Evolutionary conservation across 2,329 filamentous ascomycete species (phyloP).

Genomic region (Coniochaeta ligniaria): DNA sequence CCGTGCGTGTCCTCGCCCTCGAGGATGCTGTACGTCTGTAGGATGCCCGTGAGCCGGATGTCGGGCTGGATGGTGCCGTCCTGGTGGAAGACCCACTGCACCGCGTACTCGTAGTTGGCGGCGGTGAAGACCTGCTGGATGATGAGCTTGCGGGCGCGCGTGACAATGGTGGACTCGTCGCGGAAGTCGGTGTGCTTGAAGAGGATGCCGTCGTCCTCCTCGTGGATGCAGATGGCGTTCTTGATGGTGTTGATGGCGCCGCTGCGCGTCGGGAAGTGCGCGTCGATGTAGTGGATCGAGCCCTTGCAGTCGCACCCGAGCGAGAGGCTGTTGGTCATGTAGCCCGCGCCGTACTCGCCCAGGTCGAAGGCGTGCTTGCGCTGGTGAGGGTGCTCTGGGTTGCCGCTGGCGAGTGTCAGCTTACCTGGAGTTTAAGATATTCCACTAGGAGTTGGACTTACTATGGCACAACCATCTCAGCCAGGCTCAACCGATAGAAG

Average conservation of each 20-base stretch:
- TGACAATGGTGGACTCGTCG: conserved; percentile 80
- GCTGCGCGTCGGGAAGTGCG: conserved; percentile 70
- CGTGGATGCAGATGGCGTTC: conserved; percentile 92
- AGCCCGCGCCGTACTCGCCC: conserved; percentile 74
- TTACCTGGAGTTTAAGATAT: no score
- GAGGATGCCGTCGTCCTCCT: conserved; percentile 84
- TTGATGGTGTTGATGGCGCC: conserved; percentile 77
- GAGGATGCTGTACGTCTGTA: conserved; percentile 84
- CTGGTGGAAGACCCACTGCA: conserved; percentile 84
- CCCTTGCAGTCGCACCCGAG: conserved; percentile 85
- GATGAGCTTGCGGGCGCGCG: conserved; percentile 76
- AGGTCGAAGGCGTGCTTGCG: conserved; percentile 77
- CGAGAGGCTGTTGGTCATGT: conserved; percentile 73
- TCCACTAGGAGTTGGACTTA: no score
- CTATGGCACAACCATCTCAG: conserved; percentile 92
- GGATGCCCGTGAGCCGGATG: conserved; percentile 83
- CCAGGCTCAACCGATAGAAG: conserved; percentile 83
- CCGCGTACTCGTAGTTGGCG: conserved; percentile 85
- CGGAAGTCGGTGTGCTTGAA: conserved; percentile 96
- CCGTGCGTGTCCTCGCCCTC: conserved; percentile 74
- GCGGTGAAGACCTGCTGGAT: conserved; percentile 91
- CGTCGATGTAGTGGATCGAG: conserved; percentile 85
- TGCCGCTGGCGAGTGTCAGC: conserved; percentile 37
- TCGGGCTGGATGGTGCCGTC: conserved; percentile 89
- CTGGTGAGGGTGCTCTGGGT: conserved; percentile 73